Evolutionary conservation across 768 basidiomycete genomes (phyloP).

Genomic region (Lentinula aciculospora): DNA sequence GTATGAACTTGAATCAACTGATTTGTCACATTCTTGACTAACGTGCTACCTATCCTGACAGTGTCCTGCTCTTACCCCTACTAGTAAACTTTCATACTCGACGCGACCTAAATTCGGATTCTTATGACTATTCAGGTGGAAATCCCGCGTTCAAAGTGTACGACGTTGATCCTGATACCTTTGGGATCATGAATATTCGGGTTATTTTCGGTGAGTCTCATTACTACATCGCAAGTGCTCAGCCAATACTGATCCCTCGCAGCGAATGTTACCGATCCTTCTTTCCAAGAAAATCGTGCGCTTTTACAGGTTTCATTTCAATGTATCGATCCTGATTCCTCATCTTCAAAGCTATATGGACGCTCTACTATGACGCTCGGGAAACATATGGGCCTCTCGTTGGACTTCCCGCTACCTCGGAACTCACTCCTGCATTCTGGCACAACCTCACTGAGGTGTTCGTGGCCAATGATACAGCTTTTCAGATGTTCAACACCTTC

Average conservation of each 20-base stretch:
- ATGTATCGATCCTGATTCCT: background rate
- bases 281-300: constrained; percentile 20
- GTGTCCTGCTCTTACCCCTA: constrained; percentile 33
- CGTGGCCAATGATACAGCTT: constrained; percentile 21
- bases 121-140: constrained; percentile 16
- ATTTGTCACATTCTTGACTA: background rate
- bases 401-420: constrained; percentile 11
- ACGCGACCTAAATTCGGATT: background rate
- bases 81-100: constrained; percentile 17
- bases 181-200: constrained; percentile 30
- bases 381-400: constrained; percentile 26
- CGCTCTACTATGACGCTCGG: constrained; percentile 30
- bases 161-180: constrained; percentile 36
- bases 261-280: constrained; percentile 22
- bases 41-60: background rate
- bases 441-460: constrained; percentile 31
- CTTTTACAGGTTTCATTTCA: background rate
- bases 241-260: background rate
- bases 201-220: constrained; percentile 25
- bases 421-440: constrained; percentile 34
- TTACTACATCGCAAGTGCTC: background rate
- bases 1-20: background rate
- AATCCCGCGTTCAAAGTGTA: constrained; percentile 35
- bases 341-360: constrained; percentile 23
- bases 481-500: constrained; percentile 32